Evolutionary conservation across 352 stramenopile genomes (phyloP).

Genomic region (Phytopythium montanum): DNA sequence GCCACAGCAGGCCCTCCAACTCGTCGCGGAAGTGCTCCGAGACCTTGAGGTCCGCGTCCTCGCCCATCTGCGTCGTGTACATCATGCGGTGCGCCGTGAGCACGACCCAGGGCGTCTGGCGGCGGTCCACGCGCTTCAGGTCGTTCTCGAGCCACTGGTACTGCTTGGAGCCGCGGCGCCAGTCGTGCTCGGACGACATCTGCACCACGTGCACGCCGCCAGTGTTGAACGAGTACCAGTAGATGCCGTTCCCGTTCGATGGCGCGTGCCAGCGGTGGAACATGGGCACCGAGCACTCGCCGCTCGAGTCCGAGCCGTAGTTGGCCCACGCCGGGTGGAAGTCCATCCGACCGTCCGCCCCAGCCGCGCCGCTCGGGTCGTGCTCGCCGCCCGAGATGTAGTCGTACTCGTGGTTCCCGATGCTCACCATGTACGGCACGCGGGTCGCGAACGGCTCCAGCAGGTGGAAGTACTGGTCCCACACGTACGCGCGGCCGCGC

Average conservation of each 20-base stretch:
- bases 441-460: conserved; percentile 65
- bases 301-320: conserved; percentile 64
- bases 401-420: conserved; percentile 82
- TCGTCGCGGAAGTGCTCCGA: conserved; percentile 79
- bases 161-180: conserved; percentile 79
- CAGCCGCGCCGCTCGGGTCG: conserved; percentile 49
- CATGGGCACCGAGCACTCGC: conserved; percentile 78
- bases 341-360: conserved; percentile 47
- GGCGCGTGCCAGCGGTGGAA: conserved; percentile 68
- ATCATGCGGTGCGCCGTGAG: conserved; percentile 91
- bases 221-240: conserved; percentile 92
- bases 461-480: conserved; percentile 75
- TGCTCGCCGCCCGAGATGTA: conserved; percentile 51
- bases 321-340: conserved; percentile 73
- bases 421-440: conserved; percentile 77
- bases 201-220: conserved; percentile 89
- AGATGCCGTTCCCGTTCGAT: conserved; percentile 60
- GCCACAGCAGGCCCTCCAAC: conserved; percentile 87
- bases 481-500: conserved; percentile 48
- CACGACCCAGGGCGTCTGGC: conserved; percentile 89
- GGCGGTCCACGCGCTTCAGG: conserved; percentile 78
- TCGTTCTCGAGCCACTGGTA: conserved; percentile 89
- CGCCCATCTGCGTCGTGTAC: conserved; percentile 78
- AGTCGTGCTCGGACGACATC: conserved; percentile 91
- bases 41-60: conserved; percentile 66